A percentile compares a stretch with the other conserved stretches of the same genome.
Conservation (phyloP, 768 basidiomycete genomes). For the Cyclocybe cylindracea region DNA sequence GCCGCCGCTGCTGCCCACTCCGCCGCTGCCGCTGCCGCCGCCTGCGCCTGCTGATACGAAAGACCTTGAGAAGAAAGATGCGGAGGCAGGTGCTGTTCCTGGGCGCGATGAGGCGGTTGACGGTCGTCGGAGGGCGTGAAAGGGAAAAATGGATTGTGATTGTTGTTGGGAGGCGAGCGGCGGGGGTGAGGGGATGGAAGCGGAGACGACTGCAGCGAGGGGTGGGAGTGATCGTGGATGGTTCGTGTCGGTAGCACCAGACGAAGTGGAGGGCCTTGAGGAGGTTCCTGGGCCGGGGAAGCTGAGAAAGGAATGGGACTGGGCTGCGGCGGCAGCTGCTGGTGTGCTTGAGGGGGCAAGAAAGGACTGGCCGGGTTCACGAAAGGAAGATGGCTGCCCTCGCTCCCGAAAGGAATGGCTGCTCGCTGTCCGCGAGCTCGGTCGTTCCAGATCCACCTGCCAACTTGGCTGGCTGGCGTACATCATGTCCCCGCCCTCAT, state of each 20-base stretch:
- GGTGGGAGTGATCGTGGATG: constrained; percentile 60
- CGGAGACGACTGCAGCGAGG: constrained; percentile 77
- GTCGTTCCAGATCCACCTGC: constrained; percentile 1
- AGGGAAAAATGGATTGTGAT: constrained; percentile 53
- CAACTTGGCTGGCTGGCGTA: constrained; percentile 23
- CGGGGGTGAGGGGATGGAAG: constrained; percentile 49
- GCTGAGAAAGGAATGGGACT: constrained; percentile 73
- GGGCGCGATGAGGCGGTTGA: constrained; percentile 58
- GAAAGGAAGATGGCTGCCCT: constrained; percentile 62
- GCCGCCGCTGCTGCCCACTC: too few species aligned
- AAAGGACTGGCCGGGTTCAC: constrained; percentile 82
- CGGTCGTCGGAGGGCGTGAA: constrained; percentile 59
- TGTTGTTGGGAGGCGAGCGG: constrained; percentile 29
- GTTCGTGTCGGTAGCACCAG: constrained; percentile 36
- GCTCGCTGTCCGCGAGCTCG: constrained; percentile 8
- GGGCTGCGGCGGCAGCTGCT: constrained; percentile 33
- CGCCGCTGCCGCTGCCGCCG: constrained; percentile 26
- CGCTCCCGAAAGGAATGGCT: background rate
- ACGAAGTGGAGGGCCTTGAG: constrained; percentile 57
- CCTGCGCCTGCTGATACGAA: constrained; percentile 51
- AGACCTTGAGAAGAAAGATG: constrained; percentile 52
- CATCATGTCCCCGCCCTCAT: constrained; percentile 44
- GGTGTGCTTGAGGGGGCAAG: constrained; percentile 40
- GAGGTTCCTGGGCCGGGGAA: constrained; percentile 39
- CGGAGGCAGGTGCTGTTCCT: constrained; percentile 72